Evolutionary conservation across 305 asterid genomes (phyloP), one percentile per base, ranked within the genome.

Genomic region (Plantago rigida): DNA sequence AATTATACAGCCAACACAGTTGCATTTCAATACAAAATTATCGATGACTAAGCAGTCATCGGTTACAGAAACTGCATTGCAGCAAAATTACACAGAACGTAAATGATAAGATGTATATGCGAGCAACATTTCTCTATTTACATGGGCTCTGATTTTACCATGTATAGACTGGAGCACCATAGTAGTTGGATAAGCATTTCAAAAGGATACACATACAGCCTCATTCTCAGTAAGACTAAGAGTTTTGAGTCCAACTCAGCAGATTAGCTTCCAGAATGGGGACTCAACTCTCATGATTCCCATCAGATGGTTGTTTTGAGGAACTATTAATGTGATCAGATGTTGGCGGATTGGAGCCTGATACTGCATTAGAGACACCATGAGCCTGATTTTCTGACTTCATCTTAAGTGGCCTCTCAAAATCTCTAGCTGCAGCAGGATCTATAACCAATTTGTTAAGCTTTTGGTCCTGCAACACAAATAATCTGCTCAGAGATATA

Each of bases 341-440:
- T 49, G 65, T 68, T 39, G 87, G 62, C 65, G 78, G 73, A 39
- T 71, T 75, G 3, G 81, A 57, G 49, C 78, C 75, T 63, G 39
- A 36, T 70, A 80, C 73, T 28, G 78, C 46, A 69, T 51, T 80
- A 22, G 83, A 51, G 48, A 69, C 62, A 62, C 65, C 73, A 17
- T 74, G 83, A 53, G 42, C 61, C 65, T 72, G 80, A 72, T 75
- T 79, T 55, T 84, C 96, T 22, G 82, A 58, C 75, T 80, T 84
- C 77, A 72, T 34, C 71, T 81, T 85, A 60, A 75, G 56, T n/a
- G 95, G 93, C 77, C 96, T 84, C 83, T 92, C 99, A 12, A 81
- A 86, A 62, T 86, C 95, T 70, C 83, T 78, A 60, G 89, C 95
- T 51, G 87, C 80, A 31, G 78, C 80, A 28, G 95, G 84, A 74